phyloP scores from a whole-genome alignment of 305 asterid genomes.

The Rubia tinctorum region DNA sequence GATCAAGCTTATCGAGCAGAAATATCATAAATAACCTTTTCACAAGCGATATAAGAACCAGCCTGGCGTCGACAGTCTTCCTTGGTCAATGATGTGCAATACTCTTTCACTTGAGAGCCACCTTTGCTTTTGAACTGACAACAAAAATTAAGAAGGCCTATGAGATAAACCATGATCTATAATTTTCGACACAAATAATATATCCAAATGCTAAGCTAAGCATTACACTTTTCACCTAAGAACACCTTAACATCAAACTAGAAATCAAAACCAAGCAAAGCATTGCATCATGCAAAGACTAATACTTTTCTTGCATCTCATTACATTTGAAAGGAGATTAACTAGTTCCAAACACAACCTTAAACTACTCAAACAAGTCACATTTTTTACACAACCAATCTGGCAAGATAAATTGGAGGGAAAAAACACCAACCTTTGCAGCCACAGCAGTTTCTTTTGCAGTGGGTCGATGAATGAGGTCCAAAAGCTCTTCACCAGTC shows the following conservation, averaged over 20 bases:
- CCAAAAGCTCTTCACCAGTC: slow-evolving; percentile 94
- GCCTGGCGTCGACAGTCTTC: slow-evolving; percentile 94
- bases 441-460: slow-evolving; percentile 94
- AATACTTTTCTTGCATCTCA: not conserved
- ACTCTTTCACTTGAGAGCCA: slow-evolving; percentile 97
- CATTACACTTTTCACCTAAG: slow-evolving; percentile 92
- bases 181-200: not conserved
- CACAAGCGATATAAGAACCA: slow-evolving; percentile 85
- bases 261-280: slow-evolving; percentile 2
- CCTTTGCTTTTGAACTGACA: slow-evolving; percentile 95
- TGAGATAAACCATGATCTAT: not conserved
- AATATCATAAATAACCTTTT: slow-evolving; percentile 49
- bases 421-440: slow-evolving; percentile 58
- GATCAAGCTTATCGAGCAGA: not conserved
- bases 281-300: not conserved
- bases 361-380: not conserved
- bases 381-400: not conserved
- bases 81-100: slow-evolving; percentile 88
- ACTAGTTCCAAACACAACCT: not conserved
- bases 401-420: not conserved
- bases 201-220: not conserved
- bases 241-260: slow-evolving; percentile 15
- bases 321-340: not conserved
- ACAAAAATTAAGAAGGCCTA: slow-evolving; percentile 15
- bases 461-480: slow-evolving; percentile 93